Conservation (phyloP, 106 monocot species). For the Posidonia australis region DNA sequence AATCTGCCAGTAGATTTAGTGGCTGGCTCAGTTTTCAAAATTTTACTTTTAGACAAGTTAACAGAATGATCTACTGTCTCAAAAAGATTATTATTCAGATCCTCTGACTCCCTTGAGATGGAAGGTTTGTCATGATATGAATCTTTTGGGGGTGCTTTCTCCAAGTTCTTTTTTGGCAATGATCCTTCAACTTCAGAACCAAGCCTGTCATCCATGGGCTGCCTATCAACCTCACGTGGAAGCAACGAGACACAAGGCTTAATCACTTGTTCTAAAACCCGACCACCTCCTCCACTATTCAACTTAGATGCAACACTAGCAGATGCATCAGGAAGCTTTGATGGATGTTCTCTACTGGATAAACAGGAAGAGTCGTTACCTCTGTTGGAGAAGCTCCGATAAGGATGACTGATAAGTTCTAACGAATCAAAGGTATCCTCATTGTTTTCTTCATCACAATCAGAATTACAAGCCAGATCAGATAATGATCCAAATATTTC, state of each 20-base stretch:
- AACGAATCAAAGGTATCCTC: conserved; percentile 22
- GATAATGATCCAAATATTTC: conserved; percentile 45
- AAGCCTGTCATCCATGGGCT: conserved; percentile 4
- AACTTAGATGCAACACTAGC: conserved; percentile 10
- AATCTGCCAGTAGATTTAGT: conserved; percentile 13
- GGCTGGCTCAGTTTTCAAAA: conserved; percentile 5
- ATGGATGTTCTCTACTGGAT: conserved; percentile 22
- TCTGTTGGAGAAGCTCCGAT: conserved; percentile 13
- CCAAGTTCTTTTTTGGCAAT: conserved; percentile 5
- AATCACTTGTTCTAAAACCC: conserved; percentile 8
- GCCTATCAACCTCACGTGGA: conserved; percentile 3
- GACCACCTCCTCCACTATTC: conserved; percentile 19
- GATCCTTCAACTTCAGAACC: conserved; percentile 19
- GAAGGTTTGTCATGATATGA: conserved; percentile 12
- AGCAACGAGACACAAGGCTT: conserved; percentile 8
- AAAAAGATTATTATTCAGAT: neutral
- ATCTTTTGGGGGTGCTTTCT: conserved; percentile 13
- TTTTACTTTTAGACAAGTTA: neutral
- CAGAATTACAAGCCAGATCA: conserved; percentile 23
- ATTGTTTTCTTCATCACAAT: conserved; percentile 20
- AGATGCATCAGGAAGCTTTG: conserved; percentile 15
- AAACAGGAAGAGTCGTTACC: conserved; percentile 14
- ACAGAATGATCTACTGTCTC: neutral
- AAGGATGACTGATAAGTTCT: conserved; percentile 12
- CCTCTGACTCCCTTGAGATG: conserved; percentile 2